A percentile compares a stretch with the other conserved stretches of the same genome.
Conservation (phyloP, 2,329 filamentous ascomycete genomes). For the Orbilia oligospora region DNA sequence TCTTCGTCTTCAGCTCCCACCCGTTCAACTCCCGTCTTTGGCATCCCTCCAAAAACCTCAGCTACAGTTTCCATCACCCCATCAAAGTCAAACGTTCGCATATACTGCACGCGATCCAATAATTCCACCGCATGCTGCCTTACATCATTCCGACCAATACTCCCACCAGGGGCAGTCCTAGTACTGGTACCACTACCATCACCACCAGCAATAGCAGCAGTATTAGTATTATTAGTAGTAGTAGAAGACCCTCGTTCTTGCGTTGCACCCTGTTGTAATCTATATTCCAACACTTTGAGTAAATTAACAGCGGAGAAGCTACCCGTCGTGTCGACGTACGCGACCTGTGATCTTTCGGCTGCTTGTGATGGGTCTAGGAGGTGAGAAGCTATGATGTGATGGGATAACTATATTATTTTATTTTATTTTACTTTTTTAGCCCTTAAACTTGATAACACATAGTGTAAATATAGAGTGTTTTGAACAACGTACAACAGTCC, state of each 20-base stretch:
- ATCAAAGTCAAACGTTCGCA: slow-evolving; percentile 58
- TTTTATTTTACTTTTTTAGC: no score
- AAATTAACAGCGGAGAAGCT: slow-evolving; percentile 43
- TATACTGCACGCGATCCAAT: slow-evolving; percentile 56
- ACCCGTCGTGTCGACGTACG: slow-evolving; percentile 57
- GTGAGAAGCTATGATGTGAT: slow-evolving; percentile 46
- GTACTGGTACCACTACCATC: no score
- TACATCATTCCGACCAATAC: background rate
- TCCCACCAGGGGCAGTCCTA: no score
- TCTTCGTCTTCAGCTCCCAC: slow-evolving; percentile 6
- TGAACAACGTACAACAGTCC: slow-evolving; percentile 23
- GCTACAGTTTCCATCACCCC: slow-evolving; percentile 45
- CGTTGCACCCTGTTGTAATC: slow-evolving; percentile 38
- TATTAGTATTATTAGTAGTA: no score
- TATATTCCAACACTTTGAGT: slow-evolving; percentile 46
- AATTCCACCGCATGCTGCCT: slow-evolving; percentile 29
- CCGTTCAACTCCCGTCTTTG: background rate
- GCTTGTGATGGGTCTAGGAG: background rate
- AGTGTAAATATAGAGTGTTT: no score
- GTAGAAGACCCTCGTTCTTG: background rate
- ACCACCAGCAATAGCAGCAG: background rate
- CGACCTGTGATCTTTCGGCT: slow-evolving; percentile 28
- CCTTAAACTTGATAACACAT: no score
- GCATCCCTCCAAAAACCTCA: slow-evolving; percentile 37
- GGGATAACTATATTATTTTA: slow-evolving; percentile 26